Percentiles rank a stretch among this genome's conserved stretches.
Conservation (phyloP, 306 rosid species). For the Cyclanthera cordifolia region DNA sequence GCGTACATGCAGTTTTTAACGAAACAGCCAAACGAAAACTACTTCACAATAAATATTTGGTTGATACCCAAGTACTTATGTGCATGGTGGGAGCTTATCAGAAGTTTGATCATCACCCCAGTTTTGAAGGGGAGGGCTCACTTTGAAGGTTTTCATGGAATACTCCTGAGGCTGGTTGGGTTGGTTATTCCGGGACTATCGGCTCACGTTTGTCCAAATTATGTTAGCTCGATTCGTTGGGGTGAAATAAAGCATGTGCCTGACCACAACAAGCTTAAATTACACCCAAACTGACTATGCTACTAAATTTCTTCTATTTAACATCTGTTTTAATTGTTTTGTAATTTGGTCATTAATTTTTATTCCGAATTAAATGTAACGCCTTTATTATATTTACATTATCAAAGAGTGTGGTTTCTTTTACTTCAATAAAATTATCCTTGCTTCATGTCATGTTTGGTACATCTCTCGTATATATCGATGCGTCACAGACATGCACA, state of each 20-base stretch:
- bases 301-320: too few species aligned
- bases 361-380: too few species aligned
- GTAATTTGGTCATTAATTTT: too few species aligned
- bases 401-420: too few species aligned
- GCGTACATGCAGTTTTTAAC: neutral
- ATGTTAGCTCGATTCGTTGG: neutral
- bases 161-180: neutral
- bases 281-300: too few species aligned
- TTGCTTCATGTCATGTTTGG: too few species aligned
- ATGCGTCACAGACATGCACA: too few species aligned
- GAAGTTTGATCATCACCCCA: neutral
- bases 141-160: neutral
- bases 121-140: neutral
- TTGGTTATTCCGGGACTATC: neutral
- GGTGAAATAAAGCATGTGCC: neutral
- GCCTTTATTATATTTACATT: too few species aligned
- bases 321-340: too few species aligned
- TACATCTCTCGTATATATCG: too few species aligned
- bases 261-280: too few species aligned
- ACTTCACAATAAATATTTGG: neutral
- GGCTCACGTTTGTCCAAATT: neutral
- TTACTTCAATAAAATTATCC: too few species aligned
- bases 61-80: neutral
- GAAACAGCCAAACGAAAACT: neutral
- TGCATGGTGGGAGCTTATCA: neutral